Percentiles rank a stretch among this genome's conserved stretches.
phyloP scores from a whole-genome alignment of 73 alveolate genomes.

The Uronychia binucleata region DNA sequence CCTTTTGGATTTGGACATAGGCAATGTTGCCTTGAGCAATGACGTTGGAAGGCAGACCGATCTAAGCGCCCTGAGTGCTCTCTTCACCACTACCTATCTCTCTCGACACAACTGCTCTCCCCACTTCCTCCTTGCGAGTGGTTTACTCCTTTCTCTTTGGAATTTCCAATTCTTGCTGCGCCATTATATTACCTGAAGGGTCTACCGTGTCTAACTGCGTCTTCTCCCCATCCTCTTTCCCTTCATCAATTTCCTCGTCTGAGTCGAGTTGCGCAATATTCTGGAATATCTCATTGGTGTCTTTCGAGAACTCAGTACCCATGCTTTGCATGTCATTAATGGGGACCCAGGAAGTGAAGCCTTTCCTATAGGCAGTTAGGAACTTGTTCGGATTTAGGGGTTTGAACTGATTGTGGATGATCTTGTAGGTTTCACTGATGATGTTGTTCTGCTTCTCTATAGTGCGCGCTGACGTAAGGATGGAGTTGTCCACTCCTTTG shows the following conservation, averaged over 20 bases:
- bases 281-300: neutral
- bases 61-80: too few species aligned
- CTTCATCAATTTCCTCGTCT: neutral
- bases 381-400: neutral
- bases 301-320: neutral
- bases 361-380: neutral
- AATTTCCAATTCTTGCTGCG: neutral
- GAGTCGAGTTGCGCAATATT: neutral
- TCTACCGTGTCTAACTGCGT: neutral
- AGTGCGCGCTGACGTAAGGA: slow-evolving; percentile 29
- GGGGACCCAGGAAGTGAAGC: neutral
- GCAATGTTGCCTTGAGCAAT: too few species aligned
- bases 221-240: neutral
- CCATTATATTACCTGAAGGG: neutral
- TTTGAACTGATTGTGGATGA: slow-evolving; percentile 17
- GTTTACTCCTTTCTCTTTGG: neutral
- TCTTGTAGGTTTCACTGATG: slow-evolving; percentile 36
- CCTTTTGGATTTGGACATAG: too few species aligned
- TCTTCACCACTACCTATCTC: neutral
- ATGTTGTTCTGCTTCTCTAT: slow-evolving; percentile 22
- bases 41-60: too few species aligned
- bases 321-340: neutral
- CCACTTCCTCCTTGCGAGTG: neutral
- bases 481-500: slow-evolving; percentile 35
- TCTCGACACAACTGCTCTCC: neutral